Conservation (phyloP, 805 yeast species). For the Wickerhamiella azyma region DNA sequence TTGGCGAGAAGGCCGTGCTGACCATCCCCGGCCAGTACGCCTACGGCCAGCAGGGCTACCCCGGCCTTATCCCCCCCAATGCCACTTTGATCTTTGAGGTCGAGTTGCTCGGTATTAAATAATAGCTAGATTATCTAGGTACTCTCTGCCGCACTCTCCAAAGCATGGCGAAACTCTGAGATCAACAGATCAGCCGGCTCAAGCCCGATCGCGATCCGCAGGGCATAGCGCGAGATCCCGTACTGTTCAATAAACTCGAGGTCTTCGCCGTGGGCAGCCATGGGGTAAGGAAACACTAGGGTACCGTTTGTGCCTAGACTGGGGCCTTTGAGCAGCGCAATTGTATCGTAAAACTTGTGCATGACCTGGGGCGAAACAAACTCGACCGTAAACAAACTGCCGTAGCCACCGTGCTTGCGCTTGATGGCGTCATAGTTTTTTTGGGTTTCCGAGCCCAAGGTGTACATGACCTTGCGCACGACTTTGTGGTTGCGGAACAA, state of each 20-base stretch:
- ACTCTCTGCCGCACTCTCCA: conserved; percentile 16
- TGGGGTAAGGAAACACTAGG: conserved; percentile 69
- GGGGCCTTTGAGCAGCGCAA: conserved; percentile 64
- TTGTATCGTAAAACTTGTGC: conserved; percentile 48
- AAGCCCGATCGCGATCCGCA: conserved; percentile 68
- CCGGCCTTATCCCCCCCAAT: conserved; percentile 92
- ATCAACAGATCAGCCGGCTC: conserved; percentile 50
- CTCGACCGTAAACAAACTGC: conserved; percentile 61
- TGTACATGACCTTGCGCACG: conserved; percentile 48
- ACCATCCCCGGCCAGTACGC: conserved; percentile 90
- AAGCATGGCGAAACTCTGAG: conserved; percentile 34
- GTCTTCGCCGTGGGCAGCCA: conserved; percentile 67
- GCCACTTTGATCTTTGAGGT: conserved; percentile 60
- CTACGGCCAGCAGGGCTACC: conserved; percentile 90
- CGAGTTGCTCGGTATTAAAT: conserved; percentile 24
- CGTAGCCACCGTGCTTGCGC: conserved; percentile 63
- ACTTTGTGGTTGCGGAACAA: conserved; percentile 25
- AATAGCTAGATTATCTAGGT: neutral
- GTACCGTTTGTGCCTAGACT: conserved; percentile 77
- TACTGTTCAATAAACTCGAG: conserved; percentile 60
- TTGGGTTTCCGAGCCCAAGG: conserved; percentile 32
- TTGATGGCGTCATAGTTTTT: conserved; percentile 37
- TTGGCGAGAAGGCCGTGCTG: conserved; percentile 85
- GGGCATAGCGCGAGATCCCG: conserved; percentile 62
- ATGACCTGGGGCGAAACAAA: conserved; percentile 52